Evolutionary conservation across 2,329 filamentous ascomycete genomes (phyloP), one percentile per base, ranked within the genome.

Genomic region (Cladosporium sp.): DNA sequence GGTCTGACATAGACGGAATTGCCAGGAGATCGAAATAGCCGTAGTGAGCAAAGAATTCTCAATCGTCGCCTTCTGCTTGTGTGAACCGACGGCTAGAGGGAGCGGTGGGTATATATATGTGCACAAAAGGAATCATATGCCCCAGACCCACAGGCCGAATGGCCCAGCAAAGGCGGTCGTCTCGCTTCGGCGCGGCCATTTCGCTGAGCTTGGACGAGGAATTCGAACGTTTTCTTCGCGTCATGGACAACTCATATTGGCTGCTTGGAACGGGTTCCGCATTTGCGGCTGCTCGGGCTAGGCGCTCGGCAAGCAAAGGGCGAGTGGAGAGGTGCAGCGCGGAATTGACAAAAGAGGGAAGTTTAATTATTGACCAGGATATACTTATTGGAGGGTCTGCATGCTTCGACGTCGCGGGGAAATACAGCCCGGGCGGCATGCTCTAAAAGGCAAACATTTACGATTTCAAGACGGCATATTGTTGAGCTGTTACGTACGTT

Each of bases 1-100:
- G 27, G 45, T 18, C 36, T 48, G 45, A 48, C 45, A 48, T 48
- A 48, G 45, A 48, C 45, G 33, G 30, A 35, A 19, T 18, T 4
- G 16, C 16, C 9, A 20, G 36, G 13, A 19, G 4, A 8, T 9
- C 11, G 19, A 22, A 6, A 38, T 7, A 20, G 36, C 32, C 15
- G 4, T 4, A 27, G 22, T 9, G 9, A 27, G 22, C 22, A 27
- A 27, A 27, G 9, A 27, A 27, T 5, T 9, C 22, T 27, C 22
- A 27, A 9, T 27, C 22, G 22, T 27, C 32, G 32, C 5, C 13
- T 12, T 33, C 32, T 33, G 33, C 19, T n/a, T 5, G 22, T 5
- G 22, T 5, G 9, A 27, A 27, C 9, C 22, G 9, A 27, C 22
- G 22, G 9, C 22, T 9, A 27, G 38, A 40, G 22, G 45, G 29